Conservation (phyloP, 2,329 filamentous ascomycete genomes). For the Proliferodiscus dingleyae region DNA sequence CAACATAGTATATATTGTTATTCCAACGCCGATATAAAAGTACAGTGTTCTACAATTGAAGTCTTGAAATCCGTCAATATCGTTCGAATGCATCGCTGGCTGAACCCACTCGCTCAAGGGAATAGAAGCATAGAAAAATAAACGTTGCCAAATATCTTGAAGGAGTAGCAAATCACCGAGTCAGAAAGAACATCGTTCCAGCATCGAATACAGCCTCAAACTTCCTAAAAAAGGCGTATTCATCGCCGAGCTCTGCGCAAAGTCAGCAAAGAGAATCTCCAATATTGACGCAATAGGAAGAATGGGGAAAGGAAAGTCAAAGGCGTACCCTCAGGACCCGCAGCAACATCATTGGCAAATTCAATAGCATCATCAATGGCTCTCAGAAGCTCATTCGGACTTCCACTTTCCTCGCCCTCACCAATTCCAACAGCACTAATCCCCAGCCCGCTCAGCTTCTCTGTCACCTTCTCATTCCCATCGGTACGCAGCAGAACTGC, state of each 20-base stretch:
- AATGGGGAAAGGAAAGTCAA: neutral
- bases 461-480: neutral
- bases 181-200: neutral
- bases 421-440: neutral
- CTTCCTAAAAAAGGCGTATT: neutral
- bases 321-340: neutral
- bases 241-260: neutral
- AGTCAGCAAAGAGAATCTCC: neutral
- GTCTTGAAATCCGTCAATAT: too few relatives aligned
- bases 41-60: too few relatives aligned
- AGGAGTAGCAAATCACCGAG: neutral
- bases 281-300: too few relatives aligned
- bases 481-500: neutral
- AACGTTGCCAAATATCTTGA: too few relatives aligned
- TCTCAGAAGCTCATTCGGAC: neutral
- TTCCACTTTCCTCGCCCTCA: neutral
- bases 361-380: conserved; percentile 1
- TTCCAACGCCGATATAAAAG: too few relatives aligned
- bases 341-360: neutral
- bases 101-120: too few relatives aligned
- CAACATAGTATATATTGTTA: too few relatives aligned
- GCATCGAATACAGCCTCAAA: neutral
- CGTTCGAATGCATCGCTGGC: too few relatives aligned
- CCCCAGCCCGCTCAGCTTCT: neutral
- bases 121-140: too few relatives aligned